Percentiles rank a stretch among this genome's conserved stretches.
Conservation (phyloP, 768 basidiomycete genomes). For the Mycena vulgaris region DNA sequence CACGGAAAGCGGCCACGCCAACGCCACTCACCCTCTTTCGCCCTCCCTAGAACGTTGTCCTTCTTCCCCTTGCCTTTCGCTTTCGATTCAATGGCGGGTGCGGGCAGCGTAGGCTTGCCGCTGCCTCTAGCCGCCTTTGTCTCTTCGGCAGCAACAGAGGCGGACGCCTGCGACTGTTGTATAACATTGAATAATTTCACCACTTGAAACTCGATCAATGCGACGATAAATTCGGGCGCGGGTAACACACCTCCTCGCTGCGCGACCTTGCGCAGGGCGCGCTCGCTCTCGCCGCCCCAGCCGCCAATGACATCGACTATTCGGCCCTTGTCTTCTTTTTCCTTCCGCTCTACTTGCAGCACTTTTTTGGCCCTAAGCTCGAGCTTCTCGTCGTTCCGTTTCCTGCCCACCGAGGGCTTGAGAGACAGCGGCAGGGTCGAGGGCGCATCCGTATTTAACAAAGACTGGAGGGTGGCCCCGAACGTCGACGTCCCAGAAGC, state of each 20-base stretch:
- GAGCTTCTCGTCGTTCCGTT: constrained; percentile 82
- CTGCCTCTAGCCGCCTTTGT: constrained; percentile 75
- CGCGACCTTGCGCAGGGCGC: constrained; percentile 84
- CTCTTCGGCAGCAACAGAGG: constrained; percentile 67
- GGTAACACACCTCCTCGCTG: constrained; percentile 82
- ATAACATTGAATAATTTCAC: constrained; percentile 92
- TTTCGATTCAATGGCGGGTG: constrained; percentile 67
- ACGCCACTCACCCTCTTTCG: constrained; percentile 70
- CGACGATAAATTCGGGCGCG: neutral
- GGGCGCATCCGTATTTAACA: constrained; percentile 81
- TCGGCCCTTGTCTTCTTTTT: constrained; percentile 78
- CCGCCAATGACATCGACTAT: constrained; percentile 85
- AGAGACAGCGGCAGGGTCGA: constrained; percentile 82
- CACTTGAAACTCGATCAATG: constrained; percentile 55
- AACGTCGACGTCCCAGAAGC: constrained; percentile 84
- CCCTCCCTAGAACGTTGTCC: constrained; percentile 67
- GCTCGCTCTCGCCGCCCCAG: constrained; percentile 90
- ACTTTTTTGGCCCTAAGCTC: constrained; percentile 81
- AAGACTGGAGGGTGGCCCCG: constrained; percentile 79
- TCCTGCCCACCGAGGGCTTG: constrained; percentile 79
- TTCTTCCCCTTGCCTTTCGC: constrained; percentile 58
- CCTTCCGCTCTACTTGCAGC: constrained; percentile 79
- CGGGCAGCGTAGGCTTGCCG: constrained; percentile 81
- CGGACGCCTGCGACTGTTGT: constrained; percentile 81
- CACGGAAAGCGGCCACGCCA: constrained; percentile 6